Evolutionary conservation across 345 rosid species (phyloP), one percentile per base, ranked within the genome.

Genomic region (Lumnitzera racemosa): DNA sequence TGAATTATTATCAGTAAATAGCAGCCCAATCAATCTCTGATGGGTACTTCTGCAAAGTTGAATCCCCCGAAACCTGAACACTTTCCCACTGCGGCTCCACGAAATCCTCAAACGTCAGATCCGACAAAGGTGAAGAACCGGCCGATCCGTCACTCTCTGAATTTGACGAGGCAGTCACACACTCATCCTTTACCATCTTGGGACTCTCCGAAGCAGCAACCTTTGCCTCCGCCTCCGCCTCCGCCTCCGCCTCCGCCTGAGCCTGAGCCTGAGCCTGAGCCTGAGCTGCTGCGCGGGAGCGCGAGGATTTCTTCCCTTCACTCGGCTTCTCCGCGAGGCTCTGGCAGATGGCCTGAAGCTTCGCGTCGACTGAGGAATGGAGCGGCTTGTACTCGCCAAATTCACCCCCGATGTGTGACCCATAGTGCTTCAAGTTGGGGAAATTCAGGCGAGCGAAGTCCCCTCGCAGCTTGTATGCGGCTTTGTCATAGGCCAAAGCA

Each of bases 401-500:
- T 3, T 84, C 89, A 56, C 83, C 91, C n/a, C 74, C 80, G 60
- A 76, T 61, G 76, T 20, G 41, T 47, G 89, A 72, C 4, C 87
- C 89, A 2, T 82, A 79, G 61, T 80, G 83, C 56, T 88, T 83
- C 10, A 92, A 76, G 62, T 83, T 75, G 0, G 98, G 96, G 75
- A 92, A 92, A 68, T 92, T 92, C 55, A 92, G 97, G 72, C 96
- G 72, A 15, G 98, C 98, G 55, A 74, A 80, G 72, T 89, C 98
- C 24, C 98, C 98, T 61, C 98, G 80, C 47, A 89, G 87, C 78
- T 81, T 83, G 64, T 72, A 92, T 27, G 98, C 98, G 0, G 98
- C 98, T 58, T 70, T 74, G 60, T 92, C 98, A 43, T 92, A 92
- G 25, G 98, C 96, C 57, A 85, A 62, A 31, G 98, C 98, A 0